phyloP scores from a whole-genome alignment of 2,329 filamentous ascomycete genomes.

The Dothistroma pini region DNA sequence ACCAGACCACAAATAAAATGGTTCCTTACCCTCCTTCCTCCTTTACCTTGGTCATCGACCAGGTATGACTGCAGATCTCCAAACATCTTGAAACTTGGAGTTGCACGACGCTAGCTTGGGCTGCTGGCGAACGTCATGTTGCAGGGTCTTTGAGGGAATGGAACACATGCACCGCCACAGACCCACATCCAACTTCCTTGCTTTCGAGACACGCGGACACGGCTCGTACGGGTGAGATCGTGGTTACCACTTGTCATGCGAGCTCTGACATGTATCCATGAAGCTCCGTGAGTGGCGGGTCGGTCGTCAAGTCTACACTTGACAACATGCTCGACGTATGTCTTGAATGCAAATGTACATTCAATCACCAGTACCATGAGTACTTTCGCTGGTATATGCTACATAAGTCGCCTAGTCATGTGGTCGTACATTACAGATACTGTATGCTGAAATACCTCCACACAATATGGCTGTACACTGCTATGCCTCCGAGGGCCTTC shows the following conservation, averaged over 20 bases:
- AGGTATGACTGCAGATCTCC: background rate
- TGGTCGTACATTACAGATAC: too few species aligned
- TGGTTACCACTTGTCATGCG: background rate
- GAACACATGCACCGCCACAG: background rate
- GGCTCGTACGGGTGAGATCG: background rate
- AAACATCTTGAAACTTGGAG: background rate
- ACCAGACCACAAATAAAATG: background rate
- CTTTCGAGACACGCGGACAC: background rate
- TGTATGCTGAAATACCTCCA: too few species aligned
- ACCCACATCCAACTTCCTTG: background rate
- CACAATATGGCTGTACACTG: conserved; percentile 20
- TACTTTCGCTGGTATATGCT: too few species aligned
- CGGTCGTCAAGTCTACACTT: background rate
- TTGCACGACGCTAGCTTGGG: background rate
- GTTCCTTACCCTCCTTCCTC: background rate
- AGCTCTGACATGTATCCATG: background rate
- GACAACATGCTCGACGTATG: too few species aligned
- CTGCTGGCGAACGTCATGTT: background rate
- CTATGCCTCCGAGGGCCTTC: conserved; percentile 27
- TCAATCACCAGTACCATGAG: too few species aligned
- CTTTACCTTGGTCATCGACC: background rate
- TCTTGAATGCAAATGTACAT: too few species aligned
- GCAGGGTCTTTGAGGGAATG: background rate
- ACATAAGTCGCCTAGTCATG: too few species aligned
- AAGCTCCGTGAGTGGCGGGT: background rate